Evolutionary conservation across 2,329 filamentous ascomycete genomes (phyloP), one percentile per base, ranked within the genome.

Genomic region (Aspergillus ustus): DNA sequence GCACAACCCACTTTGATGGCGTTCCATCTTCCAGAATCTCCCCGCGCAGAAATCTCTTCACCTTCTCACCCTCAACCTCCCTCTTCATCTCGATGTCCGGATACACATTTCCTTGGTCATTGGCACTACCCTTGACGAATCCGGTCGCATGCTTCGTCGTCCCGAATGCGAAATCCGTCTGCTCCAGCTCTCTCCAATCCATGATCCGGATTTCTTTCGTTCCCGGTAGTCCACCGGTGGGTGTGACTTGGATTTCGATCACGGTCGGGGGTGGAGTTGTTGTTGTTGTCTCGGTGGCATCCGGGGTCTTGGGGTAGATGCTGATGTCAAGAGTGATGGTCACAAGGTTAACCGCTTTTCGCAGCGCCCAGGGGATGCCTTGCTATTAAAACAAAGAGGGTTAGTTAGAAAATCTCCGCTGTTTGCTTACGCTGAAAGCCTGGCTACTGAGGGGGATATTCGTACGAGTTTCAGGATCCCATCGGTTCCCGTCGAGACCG

Each of bases 11-110:
- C 17, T 6, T 15, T 2, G 22, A 25, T 5, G 5, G 3, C 9
- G 11, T 28, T n/a, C 51, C 57, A 19, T 60, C 22, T 9, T 54
- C 44, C 2, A 13, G 7, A 1, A 60, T 34, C 22, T 60, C 57
- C 0, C 57, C 57, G 1, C 51, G 20, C 31, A 60, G 20, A n/a
- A 60, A 60, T 9, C 9, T 20, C 17, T 11, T 25, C 2, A 17
- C 51, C 17, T 29, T 44, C 2, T 34, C 43, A 2, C 20, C 25
- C 1, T 5, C 13, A 4, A 50, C 25, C 22, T 55, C 9, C 0
- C 19, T 60, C 45, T 50, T 34, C n/a, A 60, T 13, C 20, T 50
- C 31, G 28, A 60, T 19, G 2, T 45, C 45, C 0, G 57, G 57
- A 13, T 29, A 25, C 11, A 44, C 6, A n/a, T 37, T 22, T 5